Percentiles rank a stretch among this genome's conserved stretches.
These are phyloP conservation scores for Naegleria gruberi DNA, from an alignment of 208 protist genomes.

Conservation along the genomic window DNA sequence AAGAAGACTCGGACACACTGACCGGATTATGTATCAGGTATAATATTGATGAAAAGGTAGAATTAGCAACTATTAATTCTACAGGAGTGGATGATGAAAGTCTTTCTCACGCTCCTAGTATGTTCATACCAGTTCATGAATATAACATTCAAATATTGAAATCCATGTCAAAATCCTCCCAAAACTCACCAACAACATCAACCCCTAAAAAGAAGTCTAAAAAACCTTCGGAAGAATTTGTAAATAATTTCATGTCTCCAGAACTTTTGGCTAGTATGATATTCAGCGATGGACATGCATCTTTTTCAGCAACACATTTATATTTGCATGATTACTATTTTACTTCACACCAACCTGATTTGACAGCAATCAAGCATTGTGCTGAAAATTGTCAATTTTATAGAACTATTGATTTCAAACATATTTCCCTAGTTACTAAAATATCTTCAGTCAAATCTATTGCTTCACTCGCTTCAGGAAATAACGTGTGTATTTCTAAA, in stretches of 20 bases:
- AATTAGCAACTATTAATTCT: neutral
- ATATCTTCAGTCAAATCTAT: neutral
- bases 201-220: neutral
- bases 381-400: neutral
- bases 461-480: neutral
- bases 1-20: neutral
- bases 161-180: neutral
- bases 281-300: neutral
- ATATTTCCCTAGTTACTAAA: neutral
- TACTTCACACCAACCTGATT: neutral
- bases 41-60: neutral
- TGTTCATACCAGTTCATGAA: neutral
- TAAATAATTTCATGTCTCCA: neutral
- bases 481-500: neutral
- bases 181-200: neutral
- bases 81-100: neutral
- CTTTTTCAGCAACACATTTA: neutral
- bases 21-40: neutral
- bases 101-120: neutral
- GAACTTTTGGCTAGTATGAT: neutral
- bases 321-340: neutral
- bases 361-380: neutral
- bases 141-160: neutral
- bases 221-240: neutral
- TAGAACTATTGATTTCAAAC: neutral